phyloP scores from a whole-genome alignment of 2,329 filamentous ascomycete species.

The Nakataea oryzae region DNA sequence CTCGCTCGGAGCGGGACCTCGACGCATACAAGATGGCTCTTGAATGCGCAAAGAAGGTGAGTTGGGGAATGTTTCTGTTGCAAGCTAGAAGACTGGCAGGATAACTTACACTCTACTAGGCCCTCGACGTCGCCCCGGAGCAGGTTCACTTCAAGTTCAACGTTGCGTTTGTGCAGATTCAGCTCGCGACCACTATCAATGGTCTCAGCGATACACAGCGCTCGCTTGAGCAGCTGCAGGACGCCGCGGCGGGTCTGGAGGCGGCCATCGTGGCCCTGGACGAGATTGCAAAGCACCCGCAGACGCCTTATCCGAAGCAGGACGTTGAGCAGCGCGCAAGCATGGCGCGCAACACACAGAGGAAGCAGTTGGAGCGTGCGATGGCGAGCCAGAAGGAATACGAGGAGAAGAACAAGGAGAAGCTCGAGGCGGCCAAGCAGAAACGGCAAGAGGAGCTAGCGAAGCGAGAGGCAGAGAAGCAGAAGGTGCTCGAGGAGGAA shows the following conservation, averaged over 20 bases:
- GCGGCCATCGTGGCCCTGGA: conserved; percentile 68
- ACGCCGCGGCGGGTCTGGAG: conserved; percentile 67
- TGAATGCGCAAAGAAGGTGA: conserved; percentile 52
- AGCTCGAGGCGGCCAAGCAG: conserved; percentile 70
- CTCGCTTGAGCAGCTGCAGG: conserved; percentile 69
- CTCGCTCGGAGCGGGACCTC: conserved; percentile 49
- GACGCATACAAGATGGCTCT: conserved; percentile 47
- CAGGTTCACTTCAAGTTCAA: conserved; percentile 95
- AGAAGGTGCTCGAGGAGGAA: conserved; percentile 57
- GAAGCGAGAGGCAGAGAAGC: conserved; percentile 66
- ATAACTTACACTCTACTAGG: conserved; percentile 28
- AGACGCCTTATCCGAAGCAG: conserved; percentile 77
- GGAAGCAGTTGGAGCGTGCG: conserved; percentile 79
- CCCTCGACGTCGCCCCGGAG: conserved; percentile 67
- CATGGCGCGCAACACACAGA: conserved; percentile 94
- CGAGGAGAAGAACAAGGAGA: conserved; percentile 85
- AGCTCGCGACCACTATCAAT: conserved; percentile 76
- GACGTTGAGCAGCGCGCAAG: conserved; percentile 92
- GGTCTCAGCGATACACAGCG: conserved; percentile 65
- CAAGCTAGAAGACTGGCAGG: not conserved
- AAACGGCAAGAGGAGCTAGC: conserved; percentile 71
- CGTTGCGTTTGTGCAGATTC: conserved; percentile 93
- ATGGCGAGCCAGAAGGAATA: conserved; percentile 80
- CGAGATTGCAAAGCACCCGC: conserved; percentile 49
- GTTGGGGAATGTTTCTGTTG: conserved; percentile 2